These are phyloP conservation scores for Adansonia gregorii DNA, from an alignment of 441 rosid genomes.

Conservation along the genomic window DNA sequence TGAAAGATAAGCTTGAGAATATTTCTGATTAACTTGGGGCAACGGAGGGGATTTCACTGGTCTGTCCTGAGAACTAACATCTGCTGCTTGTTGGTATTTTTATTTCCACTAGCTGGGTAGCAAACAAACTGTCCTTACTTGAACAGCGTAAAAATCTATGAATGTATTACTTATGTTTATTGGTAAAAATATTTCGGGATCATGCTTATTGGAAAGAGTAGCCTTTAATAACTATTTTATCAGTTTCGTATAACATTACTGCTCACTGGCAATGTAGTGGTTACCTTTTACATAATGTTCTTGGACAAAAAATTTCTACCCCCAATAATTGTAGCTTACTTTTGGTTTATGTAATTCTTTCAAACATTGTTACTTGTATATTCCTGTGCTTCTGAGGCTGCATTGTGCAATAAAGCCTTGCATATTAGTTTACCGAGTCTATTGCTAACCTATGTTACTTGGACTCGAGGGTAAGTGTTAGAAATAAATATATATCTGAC, in stretches of 20 bases:
- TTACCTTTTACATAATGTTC: background rate
- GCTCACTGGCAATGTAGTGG: too few relatives aligned
- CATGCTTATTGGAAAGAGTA: background rate
- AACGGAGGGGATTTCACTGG: background rate
- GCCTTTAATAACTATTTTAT: background rate
- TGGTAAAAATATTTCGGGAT: background rate
- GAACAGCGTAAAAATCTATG: background rate
- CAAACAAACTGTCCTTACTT: background rate
- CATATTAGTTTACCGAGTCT: background rate
- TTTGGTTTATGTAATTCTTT: conserved; percentile 2
- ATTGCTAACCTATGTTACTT: too few relatives aligned
- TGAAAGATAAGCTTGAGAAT: background rate
- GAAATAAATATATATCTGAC: too few relatives aligned
- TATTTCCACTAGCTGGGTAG: background rate
- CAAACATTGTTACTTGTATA: background rate
- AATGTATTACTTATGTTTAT: background rate
- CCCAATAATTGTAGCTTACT: background rate
- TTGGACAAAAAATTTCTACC: background rate
- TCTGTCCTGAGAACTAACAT: background rate
- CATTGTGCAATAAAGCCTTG: background rate
- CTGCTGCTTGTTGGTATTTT: background rate
- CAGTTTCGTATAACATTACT: background rate
- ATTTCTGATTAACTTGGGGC: background rate
- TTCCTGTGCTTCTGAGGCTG: background rate
- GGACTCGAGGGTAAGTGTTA: too few relatives aligned